Percentiles rank a stretch among this genome's conserved stretches.
Conservation (phyloP, 2,329 filamentous ascomycete species). For the Tolypocladium ovalisporum region DNA sequence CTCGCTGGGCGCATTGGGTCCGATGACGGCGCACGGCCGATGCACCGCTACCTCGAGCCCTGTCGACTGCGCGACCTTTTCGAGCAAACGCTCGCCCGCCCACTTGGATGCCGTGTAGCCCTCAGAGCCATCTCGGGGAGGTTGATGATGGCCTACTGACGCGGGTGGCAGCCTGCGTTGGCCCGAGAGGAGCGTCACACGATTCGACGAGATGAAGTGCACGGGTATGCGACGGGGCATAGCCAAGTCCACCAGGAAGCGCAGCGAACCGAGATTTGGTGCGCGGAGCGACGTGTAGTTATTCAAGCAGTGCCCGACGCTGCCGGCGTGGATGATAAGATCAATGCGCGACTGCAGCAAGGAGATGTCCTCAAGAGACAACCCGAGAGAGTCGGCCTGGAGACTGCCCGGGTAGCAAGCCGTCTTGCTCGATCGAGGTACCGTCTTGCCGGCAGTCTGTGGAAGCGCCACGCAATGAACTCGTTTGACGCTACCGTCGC, state of each 20-base stretch:
- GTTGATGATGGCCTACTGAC: neutral
- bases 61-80: conserved; percentile 8
- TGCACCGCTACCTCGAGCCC: conserved; percentile 15
- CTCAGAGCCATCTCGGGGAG: conserved; percentile 11
- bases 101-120: conserved; percentile 22
- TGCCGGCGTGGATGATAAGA: conserved; percentile 38
- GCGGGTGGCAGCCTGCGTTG: neutral
- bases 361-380: neutral
- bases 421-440: neutral
- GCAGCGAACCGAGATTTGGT: conserved; percentile 15
- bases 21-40: conserved; percentile 11
- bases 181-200: conserved; percentile 9
- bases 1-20: conserved; percentile 7
- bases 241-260: conserved; percentile 14
- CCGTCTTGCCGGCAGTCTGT: neutral
- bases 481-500: conserved; percentile 15
- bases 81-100: conserved; percentile 19
- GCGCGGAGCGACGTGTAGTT: conserved; percentile 14
- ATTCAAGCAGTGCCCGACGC: conserved; percentile 20
- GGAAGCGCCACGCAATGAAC: conserved; percentile 34
- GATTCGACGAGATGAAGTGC: conserved; percentile 21
- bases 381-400: neutral
- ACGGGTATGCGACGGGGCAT: conserved; percentile 14
- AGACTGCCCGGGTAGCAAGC: conserved; percentile 3
- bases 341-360: conserved; percentile 11